Evolutionary conservation across 768 basidiomycete species (phyloP).

Genomic region (Dendrothele bispora): DNA sequence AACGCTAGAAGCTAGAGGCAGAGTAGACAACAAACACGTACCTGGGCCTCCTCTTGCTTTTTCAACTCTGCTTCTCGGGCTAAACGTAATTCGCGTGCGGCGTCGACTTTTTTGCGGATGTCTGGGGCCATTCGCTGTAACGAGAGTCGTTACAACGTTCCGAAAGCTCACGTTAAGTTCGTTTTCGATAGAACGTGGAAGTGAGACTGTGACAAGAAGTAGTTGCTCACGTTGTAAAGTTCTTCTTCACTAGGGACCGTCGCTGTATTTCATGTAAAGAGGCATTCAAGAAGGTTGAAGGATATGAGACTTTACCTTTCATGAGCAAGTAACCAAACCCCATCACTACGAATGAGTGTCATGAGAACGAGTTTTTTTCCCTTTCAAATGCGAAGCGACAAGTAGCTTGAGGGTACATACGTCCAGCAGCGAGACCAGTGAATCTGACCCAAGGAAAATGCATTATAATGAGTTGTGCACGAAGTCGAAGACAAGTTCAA

Average conservation of each 20-base stretch:
- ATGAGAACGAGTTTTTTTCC: neutral
- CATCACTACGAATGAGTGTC: constrained; percentile 39
- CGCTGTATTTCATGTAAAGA: constrained; percentile 26
- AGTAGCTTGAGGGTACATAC: constrained; percentile 35
- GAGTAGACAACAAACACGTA: constrained; percentile 24
- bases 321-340: constrained; percentile 57
- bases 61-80: constrained; percentile 55
- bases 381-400: neutral
- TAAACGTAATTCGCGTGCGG: constrained; percentile 49
- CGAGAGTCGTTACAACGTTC: too few species aligned
- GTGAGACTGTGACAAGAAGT: neutral
- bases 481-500: neutral
- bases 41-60: constrained; percentile 54
- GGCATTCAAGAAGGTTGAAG: constrained; percentile 3
- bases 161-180: neutral
- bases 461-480: constrained; percentile 40
- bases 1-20: neutral
- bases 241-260: constrained; percentile 55
- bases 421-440: constrained; percentile 40
- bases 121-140: constrained; percentile 63
- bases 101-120: constrained; percentile 63
- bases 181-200: neutral
- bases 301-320: constrained; percentile 45
- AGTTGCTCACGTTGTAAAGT: constrained; percentile 45
- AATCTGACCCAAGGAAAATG: constrained; percentile 62